Conservation (phyloP, 139 green algal species). For the Diplosphaera chodatii region DNA sequence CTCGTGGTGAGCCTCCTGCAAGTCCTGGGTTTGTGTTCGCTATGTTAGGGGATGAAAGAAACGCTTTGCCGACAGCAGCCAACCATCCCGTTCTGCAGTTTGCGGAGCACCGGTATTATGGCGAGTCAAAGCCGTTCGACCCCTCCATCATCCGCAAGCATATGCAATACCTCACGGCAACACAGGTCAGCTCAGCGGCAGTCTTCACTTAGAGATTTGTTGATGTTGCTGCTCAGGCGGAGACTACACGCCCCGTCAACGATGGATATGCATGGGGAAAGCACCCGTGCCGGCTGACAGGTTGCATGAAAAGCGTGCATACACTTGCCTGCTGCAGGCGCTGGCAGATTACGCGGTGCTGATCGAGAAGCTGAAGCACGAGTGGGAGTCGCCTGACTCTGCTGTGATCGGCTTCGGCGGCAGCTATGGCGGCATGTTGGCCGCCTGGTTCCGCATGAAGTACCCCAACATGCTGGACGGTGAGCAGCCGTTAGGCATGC, state of each 20-base stretch:
- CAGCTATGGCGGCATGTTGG: slow-evolving; percentile 73
- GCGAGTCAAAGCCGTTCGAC: slow-evolving; percentile 15
- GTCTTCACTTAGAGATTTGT: too few relatives aligned
- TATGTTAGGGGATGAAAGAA: too few relatives aligned
- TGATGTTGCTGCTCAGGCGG: too few relatives aligned
- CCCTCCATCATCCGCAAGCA: slow-evolving; percentile 22
- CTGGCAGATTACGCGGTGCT: slow-evolving; percentile 72
- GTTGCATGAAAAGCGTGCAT: too few relatives aligned
- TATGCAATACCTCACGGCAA: slow-evolving; percentile 49
- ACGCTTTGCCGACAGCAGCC: too few relatives aligned
- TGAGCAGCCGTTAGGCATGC: too few relatives aligned
- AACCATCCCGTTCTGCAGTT: slow-evolving; percentile 9
- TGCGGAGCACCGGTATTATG: slow-evolving; percentile 46
- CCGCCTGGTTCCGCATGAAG: slow-evolving; percentile 59
- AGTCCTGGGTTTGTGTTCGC: too few relatives aligned
- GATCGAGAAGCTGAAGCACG: slow-evolving; percentile 36
- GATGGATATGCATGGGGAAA: too few relatives aligned
- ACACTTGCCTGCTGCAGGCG: slow-evolving; percentile 39
- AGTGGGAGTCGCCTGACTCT: slow-evolving; percentile 23
- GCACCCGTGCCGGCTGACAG: too few relatives aligned
- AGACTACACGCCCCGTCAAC: too few relatives aligned
- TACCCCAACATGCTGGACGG: slow-evolving; percentile 61
- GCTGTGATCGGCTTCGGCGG: slow-evolving; percentile 76
- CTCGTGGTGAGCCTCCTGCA: slow-evolving; percentile 30
- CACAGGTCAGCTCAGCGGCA: too few relatives aligned